Conservation (phyloP, 345 rosid species). For the Eucalyptus melliodora region DNA sequence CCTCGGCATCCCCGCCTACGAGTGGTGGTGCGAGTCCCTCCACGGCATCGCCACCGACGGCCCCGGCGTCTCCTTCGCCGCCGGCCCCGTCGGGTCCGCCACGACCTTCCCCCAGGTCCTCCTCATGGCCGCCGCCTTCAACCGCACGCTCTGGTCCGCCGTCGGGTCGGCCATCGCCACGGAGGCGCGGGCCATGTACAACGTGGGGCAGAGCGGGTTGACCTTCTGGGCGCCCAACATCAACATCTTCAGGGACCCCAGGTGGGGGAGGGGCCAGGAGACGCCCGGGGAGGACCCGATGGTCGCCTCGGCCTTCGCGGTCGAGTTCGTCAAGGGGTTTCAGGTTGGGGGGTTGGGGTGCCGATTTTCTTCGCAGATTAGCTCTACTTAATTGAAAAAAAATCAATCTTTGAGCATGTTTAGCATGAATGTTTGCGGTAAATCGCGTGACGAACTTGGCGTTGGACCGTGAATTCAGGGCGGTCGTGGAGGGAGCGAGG, state of each 20-base stretch:
- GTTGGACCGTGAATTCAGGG: conserved; percentile 1
- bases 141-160: conserved; percentile 67
- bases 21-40: conserved; percentile 97
- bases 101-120: conserved; percentile 89
- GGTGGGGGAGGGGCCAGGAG: conserved; percentile 99
- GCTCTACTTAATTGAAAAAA: background rate
- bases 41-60: conserved; percentile 88
- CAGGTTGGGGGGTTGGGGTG: conserved; percentile 1
- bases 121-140: conserved; percentile 57
- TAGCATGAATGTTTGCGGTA: background rate
- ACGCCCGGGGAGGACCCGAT: conserved; percentile 93
- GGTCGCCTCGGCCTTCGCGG: conserved; percentile 59
- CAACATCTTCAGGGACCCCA: conserved; percentile 81
- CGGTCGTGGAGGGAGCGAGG: background rate
- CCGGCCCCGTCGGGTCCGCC: conserved; percentile 51
- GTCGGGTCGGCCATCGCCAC: conserved; percentile 49
- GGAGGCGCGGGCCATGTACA: conserved; percentile 86
- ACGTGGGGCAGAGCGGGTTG: conserved; percentile 79
- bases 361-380: background rate
- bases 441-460: conserved; percentile 1
- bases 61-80: conserved; percentile 69
- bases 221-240: conserved; percentile 92
- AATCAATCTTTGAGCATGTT: background rate
- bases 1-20: conserved; percentile 73
- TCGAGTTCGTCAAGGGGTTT: conserved; percentile 70